Evolutionary conservation across 2,329 filamentous ascomycete species (phyloP).

Genomic region (Penicillium italicum): DNA sequence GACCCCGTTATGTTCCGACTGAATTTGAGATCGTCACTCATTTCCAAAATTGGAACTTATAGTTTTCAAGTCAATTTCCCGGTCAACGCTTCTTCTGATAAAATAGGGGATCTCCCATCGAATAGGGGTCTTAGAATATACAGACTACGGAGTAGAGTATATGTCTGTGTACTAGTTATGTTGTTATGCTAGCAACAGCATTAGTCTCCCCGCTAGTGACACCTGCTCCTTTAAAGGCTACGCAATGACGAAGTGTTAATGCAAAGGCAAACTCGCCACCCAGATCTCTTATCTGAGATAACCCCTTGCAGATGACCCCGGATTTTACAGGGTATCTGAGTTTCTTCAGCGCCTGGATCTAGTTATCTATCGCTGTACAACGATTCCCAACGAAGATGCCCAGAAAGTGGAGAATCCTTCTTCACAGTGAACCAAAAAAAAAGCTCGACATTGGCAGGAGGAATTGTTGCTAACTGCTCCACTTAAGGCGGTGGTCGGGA

Average conservation of each 20-base stretch:
- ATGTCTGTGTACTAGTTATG: background rate
- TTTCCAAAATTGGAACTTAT: background rate
- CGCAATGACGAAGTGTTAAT: background rate
- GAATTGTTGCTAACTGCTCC: conserved; percentile 2
- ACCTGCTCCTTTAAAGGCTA: background rate
- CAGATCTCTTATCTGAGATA: conserved; percentile 12
- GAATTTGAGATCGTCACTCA: conserved; percentile 7
- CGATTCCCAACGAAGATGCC: background rate
- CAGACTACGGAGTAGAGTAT: background rate
- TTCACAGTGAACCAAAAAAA: background rate
- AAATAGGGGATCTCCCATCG: background rate
- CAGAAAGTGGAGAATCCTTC: background rate
- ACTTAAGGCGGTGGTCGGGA: conserved; percentile 1
- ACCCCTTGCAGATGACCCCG: conserved; percentile 25
- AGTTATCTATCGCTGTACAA: background rate
- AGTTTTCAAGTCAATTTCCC: background rate
- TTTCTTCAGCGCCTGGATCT: conserved; percentile 10
- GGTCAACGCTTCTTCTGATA: background rate
- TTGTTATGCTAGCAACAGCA: no score
- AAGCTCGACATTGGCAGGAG: conserved; percentile 1
- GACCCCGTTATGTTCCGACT: conserved; percentile 20
- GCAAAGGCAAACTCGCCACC: conserved; percentile 6
- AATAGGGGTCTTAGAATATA: background rate
- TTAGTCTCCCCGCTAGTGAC: background rate
- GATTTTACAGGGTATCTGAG: conserved; percentile 2